A percentile compares a stretch with the other conserved stretches of the same genome.
These are phyloP conservation scores for Candida pseudocylindracea DNA, from an alignment of 1,139 yeast genomes.

Conservation along the genomic window DNA sequence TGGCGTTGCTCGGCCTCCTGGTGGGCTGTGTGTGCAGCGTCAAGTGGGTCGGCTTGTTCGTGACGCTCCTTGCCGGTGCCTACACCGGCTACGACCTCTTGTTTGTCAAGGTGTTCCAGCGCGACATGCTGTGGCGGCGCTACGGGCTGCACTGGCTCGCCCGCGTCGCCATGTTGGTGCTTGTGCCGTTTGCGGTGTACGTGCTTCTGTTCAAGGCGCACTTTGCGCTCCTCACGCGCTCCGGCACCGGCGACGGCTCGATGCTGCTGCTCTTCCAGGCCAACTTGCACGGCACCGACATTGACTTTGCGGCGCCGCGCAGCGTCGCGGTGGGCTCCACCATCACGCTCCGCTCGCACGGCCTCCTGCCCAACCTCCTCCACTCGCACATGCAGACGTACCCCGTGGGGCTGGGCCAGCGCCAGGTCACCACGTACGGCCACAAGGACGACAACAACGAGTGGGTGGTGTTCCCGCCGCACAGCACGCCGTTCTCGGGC, in stretches of 20 bases:
- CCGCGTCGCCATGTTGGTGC: slow-evolving; percentile 33
- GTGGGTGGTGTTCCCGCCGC: slow-evolving; percentile 66
- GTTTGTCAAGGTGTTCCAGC: slow-evolving; percentile 47
- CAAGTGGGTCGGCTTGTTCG: slow-evolving; percentile 68
- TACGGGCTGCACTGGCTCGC: slow-evolving; percentile 45
- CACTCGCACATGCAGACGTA: slow-evolving; percentile 88
- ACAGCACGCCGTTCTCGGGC: slow-evolving; percentile 18
- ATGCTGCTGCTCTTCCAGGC: slow-evolving; percentile 98
- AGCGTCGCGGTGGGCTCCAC: slow-evolving; percentile 65
- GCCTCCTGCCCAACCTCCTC: slow-evolving; percentile 75
- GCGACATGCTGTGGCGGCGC: slow-evolving; percentile 21
- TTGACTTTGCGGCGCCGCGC: slow-evolving; percentile 63
- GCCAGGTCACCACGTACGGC: slow-evolving; percentile 85
- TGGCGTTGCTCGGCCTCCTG: slow-evolving; percentile 48
- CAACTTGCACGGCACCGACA: slow-evolving; percentile 55
- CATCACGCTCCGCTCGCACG: slow-evolving; percentile 74
- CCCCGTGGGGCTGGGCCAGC: slow-evolving; percentile 93
- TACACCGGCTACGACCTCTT: slow-evolving; percentile 45
- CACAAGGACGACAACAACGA: slow-evolving; percentile 85
- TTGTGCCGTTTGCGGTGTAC: slow-evolving; percentile 40
- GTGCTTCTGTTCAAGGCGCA: slow-evolving; percentile 49
- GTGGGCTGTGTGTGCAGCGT: slow-evolving; percentile 70
- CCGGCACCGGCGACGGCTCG: slow-evolving; percentile 90
- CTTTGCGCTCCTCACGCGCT: slow-evolving; percentile 44
- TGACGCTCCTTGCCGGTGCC: slow-evolving; percentile 54